Percentiles rank a stretch among this genome's conserved stretches.
Conservation (phyloP, 129 eudicot genomes). For the Centella asiatica region DNA sequence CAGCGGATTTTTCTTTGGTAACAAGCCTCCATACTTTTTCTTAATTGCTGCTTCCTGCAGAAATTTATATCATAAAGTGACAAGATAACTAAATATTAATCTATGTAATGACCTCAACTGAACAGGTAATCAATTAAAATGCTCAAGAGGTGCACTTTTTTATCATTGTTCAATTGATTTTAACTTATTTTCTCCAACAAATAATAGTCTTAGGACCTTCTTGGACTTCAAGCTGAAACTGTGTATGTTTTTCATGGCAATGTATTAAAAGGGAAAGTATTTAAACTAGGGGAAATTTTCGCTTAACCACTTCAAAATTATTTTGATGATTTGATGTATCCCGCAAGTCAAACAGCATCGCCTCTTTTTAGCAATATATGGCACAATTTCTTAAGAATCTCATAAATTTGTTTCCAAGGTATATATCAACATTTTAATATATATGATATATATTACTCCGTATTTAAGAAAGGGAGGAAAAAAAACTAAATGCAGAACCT, state of each 20-base stretch:
- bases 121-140: background rate
- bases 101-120: background rate
- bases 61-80: background rate
- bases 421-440: background rate
- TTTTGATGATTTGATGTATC: background rate
- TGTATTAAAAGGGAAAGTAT: background rate
- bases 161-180: background rate
- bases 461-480: too few relatives aligned
- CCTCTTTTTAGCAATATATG: background rate
- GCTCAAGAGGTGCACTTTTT: background rate
- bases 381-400: background rate
- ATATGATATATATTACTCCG: background rate
- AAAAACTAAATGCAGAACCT: background rate
- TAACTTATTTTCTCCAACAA: too few relatives aligned
- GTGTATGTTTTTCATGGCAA: background rate
- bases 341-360: background rate
- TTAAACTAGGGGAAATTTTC: background rate
- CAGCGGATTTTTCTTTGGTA: conserved; percentile 67
- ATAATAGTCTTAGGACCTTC: too few relatives aligned
- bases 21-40: conserved; percentile 91
- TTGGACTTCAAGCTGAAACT: too few relatives aligned
- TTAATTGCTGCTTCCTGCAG: conserved; percentile 60
- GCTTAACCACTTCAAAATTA: background rate
- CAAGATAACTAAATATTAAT: background rate
- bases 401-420: background rate